Conservation (phyloP, 2,329 filamentous ascomycete genomes). For the Trichophyton rubrum region DNA sequence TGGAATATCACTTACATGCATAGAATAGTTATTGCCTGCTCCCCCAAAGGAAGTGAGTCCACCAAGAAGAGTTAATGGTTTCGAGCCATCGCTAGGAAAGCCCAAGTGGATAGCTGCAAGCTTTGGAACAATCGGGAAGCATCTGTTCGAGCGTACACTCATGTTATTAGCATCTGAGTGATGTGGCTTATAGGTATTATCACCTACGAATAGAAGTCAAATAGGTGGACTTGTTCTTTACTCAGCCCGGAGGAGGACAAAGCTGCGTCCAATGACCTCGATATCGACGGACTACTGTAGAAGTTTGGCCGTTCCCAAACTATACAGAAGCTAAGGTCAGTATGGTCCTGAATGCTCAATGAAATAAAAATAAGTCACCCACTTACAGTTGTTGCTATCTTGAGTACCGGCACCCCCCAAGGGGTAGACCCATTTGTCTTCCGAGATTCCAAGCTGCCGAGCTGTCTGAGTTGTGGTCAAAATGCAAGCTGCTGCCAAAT, state of each 20-base stretch:
- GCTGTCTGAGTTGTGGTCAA: slow-evolving; percentile 48
- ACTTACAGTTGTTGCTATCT: slow-evolving; percentile 44
- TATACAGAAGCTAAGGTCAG: slow-evolving; percentile 17
- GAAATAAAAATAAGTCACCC: neutral
- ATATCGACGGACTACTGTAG: slow-evolving; percentile 46
- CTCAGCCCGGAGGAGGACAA: slow-evolving; percentile 37
- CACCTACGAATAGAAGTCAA: slow-evolving; percentile 50
- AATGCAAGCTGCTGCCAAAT: slow-evolving; percentile 49
- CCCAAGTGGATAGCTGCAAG: slow-evolving; percentile 49
- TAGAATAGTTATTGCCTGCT: slow-evolving; percentile 58
- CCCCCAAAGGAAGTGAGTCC: slow-evolving; percentile 58
- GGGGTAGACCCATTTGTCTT: slow-evolving; percentile 50
- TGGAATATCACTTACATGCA: slow-evolving; percentile 41
- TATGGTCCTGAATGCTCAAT: neutral
- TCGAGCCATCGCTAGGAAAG: slow-evolving; percentile 35
- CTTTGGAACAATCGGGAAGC: slow-evolving; percentile 59
- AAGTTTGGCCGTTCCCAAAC: slow-evolving; percentile 53
- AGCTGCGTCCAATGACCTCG: slow-evolving; percentile 43
- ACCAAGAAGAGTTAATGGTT: slow-evolving; percentile 49
- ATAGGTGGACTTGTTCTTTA: slow-evolving; percentile 45
- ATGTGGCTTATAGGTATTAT: neutral
- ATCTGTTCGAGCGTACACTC: slow-evolving; percentile 30
- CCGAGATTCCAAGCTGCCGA: slow-evolving; percentile 40
- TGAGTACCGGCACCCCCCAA: slow-evolving; percentile 51
- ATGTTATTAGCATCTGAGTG: neutral